phyloP scores from a whole-genome alignment of 352 stramenopile species.

The Aphanomyces euteiches region DNA sequence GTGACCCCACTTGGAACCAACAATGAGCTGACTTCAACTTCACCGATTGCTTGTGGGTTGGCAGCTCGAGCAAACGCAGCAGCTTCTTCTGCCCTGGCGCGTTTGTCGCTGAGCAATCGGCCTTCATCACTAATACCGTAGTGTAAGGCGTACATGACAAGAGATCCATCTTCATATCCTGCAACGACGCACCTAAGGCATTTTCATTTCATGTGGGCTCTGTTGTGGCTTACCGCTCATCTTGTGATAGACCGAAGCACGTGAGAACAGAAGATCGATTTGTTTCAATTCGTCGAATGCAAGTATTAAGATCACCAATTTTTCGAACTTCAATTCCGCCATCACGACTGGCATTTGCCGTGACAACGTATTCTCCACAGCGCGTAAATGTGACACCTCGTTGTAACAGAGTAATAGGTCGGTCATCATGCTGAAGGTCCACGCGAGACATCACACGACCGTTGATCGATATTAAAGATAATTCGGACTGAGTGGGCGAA shows the following conservation, averaged over 20 bases:
- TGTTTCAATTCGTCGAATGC: conserved; percentile 75
- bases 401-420: conserved; percentile 58
- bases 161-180: conserved; percentile 69
- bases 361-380: conserved; percentile 76
- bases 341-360: conserved; percentile 51
- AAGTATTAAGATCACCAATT: conserved; percentile 47
- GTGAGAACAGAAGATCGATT: conserved; percentile 62
- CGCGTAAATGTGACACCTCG: conserved; percentile 70
- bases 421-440: conserved; percentile 44
- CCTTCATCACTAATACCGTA: conserved; percentile 74
- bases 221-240: conserved; percentile 45
- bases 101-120: conserved; percentile 67
- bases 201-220: not conserved
- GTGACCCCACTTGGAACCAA: conserved; percentile 1
- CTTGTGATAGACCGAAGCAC: conserved; percentile 67
- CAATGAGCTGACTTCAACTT: conserved; percentile 1
- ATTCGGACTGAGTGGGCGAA: conserved; percentile 54
- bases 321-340: conserved; percentile 75
- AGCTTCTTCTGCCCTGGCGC: conserved; percentile 70
- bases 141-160: conserved; percentile 78
- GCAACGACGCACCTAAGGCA: conserved; percentile 55
- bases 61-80: conserved; percentile 65
- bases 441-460: conserved; percentile 66
- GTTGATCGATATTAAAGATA: conserved; percentile 82
- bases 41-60: not conserved